Percentiles rank a stretch among this genome's conserved stretches.
These are phyloP conservation scores for Debaryomyces nepalensis DNA, from an alignment of 1,139 yeast genomes.

Conservation along the genomic window DNA sequence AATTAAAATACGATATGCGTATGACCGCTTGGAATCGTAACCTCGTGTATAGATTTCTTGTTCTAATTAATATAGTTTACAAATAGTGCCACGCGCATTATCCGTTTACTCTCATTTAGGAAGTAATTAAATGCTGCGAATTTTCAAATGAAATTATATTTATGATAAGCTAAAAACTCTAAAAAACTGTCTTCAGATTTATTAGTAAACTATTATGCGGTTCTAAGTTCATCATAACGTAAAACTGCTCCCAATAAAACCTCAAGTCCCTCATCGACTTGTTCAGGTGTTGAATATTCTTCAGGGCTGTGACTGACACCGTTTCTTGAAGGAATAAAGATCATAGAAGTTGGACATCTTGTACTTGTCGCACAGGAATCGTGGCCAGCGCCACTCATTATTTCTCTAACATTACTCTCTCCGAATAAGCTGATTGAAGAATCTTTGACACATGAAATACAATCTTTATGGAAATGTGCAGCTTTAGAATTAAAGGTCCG, in stretches of 20 bases:
- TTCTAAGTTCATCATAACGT: slow-evolving; percentile 47
- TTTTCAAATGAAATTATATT: too few relatives aligned
- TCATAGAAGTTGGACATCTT: slow-evolving; percentile 72
- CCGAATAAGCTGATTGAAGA: slow-evolving; percentile 58
- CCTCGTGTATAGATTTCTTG: too few relatives aligned
- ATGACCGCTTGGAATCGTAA: too few relatives aligned
- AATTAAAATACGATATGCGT: too few relatives aligned
- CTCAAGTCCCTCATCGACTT: slow-evolving; percentile 61
- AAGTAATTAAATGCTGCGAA: too few relatives aligned
- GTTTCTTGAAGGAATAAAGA: slow-evolving; percentile 70
- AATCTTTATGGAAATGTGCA: slow-evolving; percentile 54
- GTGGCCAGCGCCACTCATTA: slow-evolving; percentile 75
- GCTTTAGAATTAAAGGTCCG: slow-evolving; percentile 56
- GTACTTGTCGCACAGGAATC: slow-evolving; percentile 65
- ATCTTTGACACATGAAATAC: slow-evolving; percentile 54
- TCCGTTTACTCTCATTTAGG: too few relatives aligned
- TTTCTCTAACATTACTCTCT: slow-evolving; percentile 42
- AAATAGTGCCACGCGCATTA: too few relatives aligned
- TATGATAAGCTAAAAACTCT: too few relatives aligned
- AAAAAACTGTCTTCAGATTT: too few relatives aligned
- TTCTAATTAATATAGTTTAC: too few relatives aligned
- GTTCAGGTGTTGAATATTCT: slow-evolving; percentile 67
- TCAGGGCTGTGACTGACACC: slow-evolving; percentile 74
- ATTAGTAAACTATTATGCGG: too few relatives aligned
- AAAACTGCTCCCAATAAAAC: slow-evolving; percentile 63